Conservation (phyloP, 345 rosid species). For the Eucalyptus erythrocorys region DNA sequence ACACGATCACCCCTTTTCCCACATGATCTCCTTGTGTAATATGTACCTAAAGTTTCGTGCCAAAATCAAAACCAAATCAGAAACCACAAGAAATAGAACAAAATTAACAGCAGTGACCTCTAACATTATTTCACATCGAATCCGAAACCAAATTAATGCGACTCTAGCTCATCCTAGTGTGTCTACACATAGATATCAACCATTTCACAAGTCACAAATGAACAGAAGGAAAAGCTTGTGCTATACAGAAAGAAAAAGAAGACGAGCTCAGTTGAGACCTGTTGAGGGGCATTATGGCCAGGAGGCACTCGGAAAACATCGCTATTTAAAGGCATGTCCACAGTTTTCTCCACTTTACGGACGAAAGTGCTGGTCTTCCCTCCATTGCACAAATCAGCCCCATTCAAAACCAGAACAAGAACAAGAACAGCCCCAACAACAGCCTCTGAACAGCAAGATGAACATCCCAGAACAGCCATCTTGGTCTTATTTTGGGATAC, state of each 20-base stretch:
- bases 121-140: neutral
- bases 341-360: conserved; percentile 32
- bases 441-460: neutral
- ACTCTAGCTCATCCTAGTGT: neutral
- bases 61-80: neutral
- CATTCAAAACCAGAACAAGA: conserved; percentile 24
- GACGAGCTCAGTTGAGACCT: conserved; percentile 18
- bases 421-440: conserved; percentile 1
- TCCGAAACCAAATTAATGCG: neutral
- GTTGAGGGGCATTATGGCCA: conserved; percentile 86
- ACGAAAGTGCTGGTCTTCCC: conserved; percentile 55
- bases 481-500: neutral
- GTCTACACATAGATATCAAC: neutral
- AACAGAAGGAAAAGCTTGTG: neutral
- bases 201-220: neutral
- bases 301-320: conserved; percentile 58
- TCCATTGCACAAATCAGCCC: conserved; percentile 38
- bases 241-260: neutral
- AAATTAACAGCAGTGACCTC: neutral
- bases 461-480: neutral
- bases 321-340: conserved; percentile 69
- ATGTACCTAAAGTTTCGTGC: conserved; percentile 34
- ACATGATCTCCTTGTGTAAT: conserved; percentile 89
- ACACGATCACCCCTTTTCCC: conserved; percentile 72
- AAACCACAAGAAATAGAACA: neutral